Base-by-base conservation (phyloP, 768 basidiomycete species). In the Amanita pseudoporphyria region DNA sequence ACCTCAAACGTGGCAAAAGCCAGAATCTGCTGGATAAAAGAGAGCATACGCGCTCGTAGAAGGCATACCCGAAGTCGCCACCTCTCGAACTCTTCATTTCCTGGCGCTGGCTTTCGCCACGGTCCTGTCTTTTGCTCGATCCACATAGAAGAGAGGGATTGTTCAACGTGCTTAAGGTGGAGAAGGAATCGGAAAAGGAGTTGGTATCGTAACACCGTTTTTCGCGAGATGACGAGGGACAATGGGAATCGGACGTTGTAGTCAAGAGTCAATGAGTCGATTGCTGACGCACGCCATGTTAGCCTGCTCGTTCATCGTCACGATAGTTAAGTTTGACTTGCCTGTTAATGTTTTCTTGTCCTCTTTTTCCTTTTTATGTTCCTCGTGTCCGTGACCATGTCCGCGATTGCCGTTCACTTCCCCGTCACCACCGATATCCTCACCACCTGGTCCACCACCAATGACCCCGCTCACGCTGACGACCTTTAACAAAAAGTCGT, bases 171-270 rank as follows among this genome's bases (percentile, higher is more conserved):
- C 61, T 93, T 94, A 56, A 98, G 84, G 56, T 93, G 91, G 1
- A 98, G 76, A 33, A 99, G 82, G 67, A 98, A 96, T 1, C 96
- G 89, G 73, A 98, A 98, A 57, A 99, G 76, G 32, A 98, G 78
- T 63, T 99, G 95, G 64, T 99, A 99, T 9, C 91, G 85, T 10
- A 96, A 7, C 26, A 99, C 87, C 1, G 94, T 93, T 70, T 95
- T 96, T 46, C 94, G 83, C 2, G 95, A 97, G 54, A 99, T 92
- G 55, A 97, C 93, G 41, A 99, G 84, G 1, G 94, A 97, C 10
- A 98, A 78, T 2, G 95, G 96, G 63, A 99, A 99, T 61, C 87
- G 88, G 70, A 98, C 93, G 28, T 76, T 79, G 66, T 96, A 97
- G 67, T 98, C 96, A 49, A 99, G 78, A 3, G 91, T 77, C 44